These are phyloP conservation scores for Funneliformis geosporum DNA, from an alignment of 192 early-diverging fungal species.

Conservation along the genomic window DNA sequence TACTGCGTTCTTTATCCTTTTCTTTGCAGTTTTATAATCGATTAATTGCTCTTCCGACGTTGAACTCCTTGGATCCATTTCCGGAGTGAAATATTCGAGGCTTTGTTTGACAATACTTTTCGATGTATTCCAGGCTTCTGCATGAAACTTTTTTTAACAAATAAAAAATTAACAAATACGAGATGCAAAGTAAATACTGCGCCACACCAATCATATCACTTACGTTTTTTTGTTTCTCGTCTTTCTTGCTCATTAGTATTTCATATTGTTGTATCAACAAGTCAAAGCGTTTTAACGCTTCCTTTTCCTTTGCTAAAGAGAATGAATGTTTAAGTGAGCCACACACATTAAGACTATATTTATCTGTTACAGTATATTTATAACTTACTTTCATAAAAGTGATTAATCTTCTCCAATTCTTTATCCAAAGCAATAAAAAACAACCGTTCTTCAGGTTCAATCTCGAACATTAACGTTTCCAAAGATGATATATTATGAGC, in stretches of 20 bases:
- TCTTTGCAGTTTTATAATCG: conserved; percentile 45
- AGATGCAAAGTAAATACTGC: background rate
- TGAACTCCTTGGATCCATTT: background rate
- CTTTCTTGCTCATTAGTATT: background rate
- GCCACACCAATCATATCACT: too few relatives aligned
- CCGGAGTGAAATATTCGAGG: background rate
- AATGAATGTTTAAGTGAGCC: background rate
- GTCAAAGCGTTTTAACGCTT: background rate
- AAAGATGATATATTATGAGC: background rate
- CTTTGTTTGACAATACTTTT: background rate
- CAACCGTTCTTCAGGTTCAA: background rate
- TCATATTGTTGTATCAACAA: background rate
- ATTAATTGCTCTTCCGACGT: background rate
- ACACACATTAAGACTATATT: too few relatives aligned
- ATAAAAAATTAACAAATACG: background rate
- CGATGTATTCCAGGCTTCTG: background rate
- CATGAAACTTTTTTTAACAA: background rate
- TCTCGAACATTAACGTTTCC: conserved; percentile 6
- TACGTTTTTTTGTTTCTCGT: background rate
- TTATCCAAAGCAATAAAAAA: background rate
- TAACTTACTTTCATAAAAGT: background rate
- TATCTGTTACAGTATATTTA: background rate
- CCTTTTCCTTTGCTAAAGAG: background rate
- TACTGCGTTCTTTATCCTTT: conserved; percentile 66
- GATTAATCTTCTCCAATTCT: background rate